Percentiles rank a stretch among this genome's conserved stretches.
phyloP scores from a whole-genome alignment of 495 filamentous ascomycete genomes.

The Sporormia fimetaria region DNA sequence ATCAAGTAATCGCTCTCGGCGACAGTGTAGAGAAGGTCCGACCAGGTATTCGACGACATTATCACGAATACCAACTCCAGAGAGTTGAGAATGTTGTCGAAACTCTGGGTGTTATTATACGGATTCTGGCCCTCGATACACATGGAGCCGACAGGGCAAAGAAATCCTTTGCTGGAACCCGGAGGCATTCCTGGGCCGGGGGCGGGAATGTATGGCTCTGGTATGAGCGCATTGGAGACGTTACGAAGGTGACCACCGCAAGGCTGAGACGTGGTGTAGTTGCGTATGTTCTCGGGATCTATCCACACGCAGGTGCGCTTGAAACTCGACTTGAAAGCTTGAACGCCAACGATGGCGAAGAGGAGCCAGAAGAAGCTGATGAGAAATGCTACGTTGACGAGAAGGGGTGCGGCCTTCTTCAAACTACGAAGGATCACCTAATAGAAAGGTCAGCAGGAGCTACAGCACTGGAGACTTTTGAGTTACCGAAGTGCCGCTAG shows the following conservation, averaged over 20 bases:
- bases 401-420: conserved; percentile 84
- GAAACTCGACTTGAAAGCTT: conserved; percentile 94
- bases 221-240: conserved; percentile 42
- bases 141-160: conserved; percentile 71
- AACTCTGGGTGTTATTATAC: conserved; percentile 78
- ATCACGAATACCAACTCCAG: conserved; percentile 95
- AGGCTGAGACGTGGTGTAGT: conserved; percentile 45
- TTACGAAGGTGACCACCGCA: conserved; percentile 71
- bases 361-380: conserved; percentile 98
- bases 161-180: conserved; percentile 65
- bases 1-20: conserved; percentile 84
- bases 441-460: conserved; percentile 3
- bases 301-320: conserved; percentile 81
- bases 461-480: background rate
- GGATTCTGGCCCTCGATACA: conserved; percentile 75
- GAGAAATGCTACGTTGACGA: conserved; percentile 91
- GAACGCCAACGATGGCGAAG: conserved; percentile 91
- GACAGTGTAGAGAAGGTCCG: conserved; percentile 86
- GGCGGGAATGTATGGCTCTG: conserved; percentile 50
- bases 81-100: conserved; percentile 87
- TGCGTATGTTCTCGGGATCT: conserved; percentile 36
- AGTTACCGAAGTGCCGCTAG: conserved; percentile 75
- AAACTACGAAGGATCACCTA: conserved; percentile 86
- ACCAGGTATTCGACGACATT: conserved; percentile 95
- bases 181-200: conserved; percentile 20